Percentiles rank a stretch among this genome's conserved stretches.
phyloP scores from a whole-genome alignment of 2,329 filamentous ascomycete species.

The Teratosphaeria pseudoeucalypti region DNA sequence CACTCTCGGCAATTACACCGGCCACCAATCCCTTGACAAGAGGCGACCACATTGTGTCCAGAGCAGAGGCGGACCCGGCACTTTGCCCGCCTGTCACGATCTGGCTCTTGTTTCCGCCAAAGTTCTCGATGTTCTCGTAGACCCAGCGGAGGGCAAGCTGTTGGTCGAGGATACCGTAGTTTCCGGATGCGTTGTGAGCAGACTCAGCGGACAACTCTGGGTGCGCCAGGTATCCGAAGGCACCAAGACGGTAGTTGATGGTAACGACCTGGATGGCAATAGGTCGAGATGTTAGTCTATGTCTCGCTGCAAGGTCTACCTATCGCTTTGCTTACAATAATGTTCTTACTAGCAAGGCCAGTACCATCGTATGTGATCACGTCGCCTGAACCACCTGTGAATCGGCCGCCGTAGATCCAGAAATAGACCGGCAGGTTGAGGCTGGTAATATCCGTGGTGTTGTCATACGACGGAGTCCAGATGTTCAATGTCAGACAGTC shows the following conservation, averaged over 20 bases:
- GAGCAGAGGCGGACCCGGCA: not conserved
- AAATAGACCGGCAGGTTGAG: constrained; percentile 37
- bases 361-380: constrained; percentile 38
- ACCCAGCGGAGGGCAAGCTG: not conserved
- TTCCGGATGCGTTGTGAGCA: not conserved
- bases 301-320: too few species aligned
- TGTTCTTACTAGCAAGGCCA: constrained; percentile 26
- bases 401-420: constrained; percentile 38
- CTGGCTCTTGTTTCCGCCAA: not conserved
- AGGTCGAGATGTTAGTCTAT: too few species aligned
- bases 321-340: constrained; percentile 29
- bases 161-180: not conserved
- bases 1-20: not conserved
- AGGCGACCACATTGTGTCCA: not conserved
- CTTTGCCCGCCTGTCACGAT: not conserved
- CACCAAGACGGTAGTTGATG: constrained; percentile 54
- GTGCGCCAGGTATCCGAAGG: constrained; percentile 41
- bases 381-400: constrained; percentile 32
- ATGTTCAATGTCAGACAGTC: constrained; percentile 32
- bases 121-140: not conserved
- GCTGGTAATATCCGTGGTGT: constrained; percentile 6
- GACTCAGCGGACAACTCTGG: not conserved
- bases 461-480: constrained; percentile 26
- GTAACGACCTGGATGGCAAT: constrained; percentile 26
- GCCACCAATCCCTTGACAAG: not conserved